A percentile compares a stretch with the other conserved stretches of the same genome.
These are phyloP conservation scores for Neofusicoccum ribis DNA, from an alignment of 2,329 filamentous ascomycete genomes.

Conservation along the genomic window DNA sequence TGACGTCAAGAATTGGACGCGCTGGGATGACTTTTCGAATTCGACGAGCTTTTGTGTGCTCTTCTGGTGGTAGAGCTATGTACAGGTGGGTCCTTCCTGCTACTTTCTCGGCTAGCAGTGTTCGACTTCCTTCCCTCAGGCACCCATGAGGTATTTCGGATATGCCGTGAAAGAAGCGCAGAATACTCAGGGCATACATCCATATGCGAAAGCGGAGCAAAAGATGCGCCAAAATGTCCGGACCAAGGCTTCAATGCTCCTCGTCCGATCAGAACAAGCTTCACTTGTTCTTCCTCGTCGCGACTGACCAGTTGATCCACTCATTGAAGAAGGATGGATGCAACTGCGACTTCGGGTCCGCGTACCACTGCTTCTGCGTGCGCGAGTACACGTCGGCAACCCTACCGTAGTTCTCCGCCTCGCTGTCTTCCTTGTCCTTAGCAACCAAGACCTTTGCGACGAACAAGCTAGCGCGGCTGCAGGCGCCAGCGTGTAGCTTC, in stretches of 20 bases:
- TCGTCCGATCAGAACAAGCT: neutral
- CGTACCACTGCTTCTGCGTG: constrained; percentile 46
- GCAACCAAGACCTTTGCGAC: constrained; percentile 63
- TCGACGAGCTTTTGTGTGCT: too few species aligned
- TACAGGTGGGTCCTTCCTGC: too few species aligned
- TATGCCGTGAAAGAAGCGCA: too few species aligned
- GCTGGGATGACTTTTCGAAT: too few species aligned
- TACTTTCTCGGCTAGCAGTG: too few species aligned
- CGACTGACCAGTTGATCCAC: constrained; percentile 48
- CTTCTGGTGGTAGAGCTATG: too few species aligned
- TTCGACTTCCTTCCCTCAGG: too few species aligned
- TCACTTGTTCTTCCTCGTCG: constrained; percentile 26
- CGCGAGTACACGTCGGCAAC: constrained; percentile 45
- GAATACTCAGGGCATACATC: too few species aligned
- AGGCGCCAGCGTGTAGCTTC: constrained; percentile 71
- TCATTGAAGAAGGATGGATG: constrained; percentile 48
- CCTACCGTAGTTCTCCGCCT: constrained; percentile 34
- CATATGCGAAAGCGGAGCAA: too few species aligned
- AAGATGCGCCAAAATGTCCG: neutral
- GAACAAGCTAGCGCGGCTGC: constrained; percentile 70
- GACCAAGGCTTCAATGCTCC: neutral
- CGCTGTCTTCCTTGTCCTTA: constrained; percentile 34
- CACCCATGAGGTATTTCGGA: too few species aligned
- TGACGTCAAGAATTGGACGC: too few species aligned
- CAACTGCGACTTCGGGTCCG: constrained; percentile 42